A percentile compares a stretch with the other conserved stretches of the same genome.
Conservation (phyloP, 2,329 filamentous ascomycete species). For the Arachnopeziza araneosa region DNA sequence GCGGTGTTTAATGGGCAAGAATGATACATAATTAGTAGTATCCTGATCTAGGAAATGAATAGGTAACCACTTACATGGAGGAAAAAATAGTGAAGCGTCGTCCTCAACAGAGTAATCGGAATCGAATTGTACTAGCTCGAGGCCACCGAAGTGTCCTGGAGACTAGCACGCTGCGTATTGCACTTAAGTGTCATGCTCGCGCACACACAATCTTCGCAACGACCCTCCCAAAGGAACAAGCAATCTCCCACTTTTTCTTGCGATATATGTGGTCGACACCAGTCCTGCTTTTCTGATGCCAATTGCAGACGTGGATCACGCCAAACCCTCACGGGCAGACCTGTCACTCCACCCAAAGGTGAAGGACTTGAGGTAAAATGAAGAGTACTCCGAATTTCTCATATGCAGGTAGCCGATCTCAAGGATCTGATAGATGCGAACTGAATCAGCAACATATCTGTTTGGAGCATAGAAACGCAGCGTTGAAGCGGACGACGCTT, state of each 20-base stretch:
- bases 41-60: constrained; percentile 5
- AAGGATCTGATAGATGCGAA: constrained; percentile 29
- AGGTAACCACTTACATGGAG: constrained; percentile 11
- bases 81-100: constrained; percentile 26
- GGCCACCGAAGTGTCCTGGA: constrained; percentile 20
- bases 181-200: constrained; percentile 72
- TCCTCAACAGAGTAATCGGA: constrained; percentile 35
- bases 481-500: constrained; percentile 84
- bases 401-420: constrained; percentile 56
- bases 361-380: constrained; percentile 45
- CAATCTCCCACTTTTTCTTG: constrained; percentile 33
- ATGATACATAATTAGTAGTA: constrained; percentile 15
- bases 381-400: constrained; percentile 99
- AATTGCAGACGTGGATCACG: constrained; percentile 78
- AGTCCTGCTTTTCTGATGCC: constrained; percentile 88
- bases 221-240: constrained; percentile 77
- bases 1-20: not conserved
- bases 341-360: constrained; percentile 39
- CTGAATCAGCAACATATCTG: constrained; percentile 42
- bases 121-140: constrained; percentile 33
- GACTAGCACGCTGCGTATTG: constrained; percentile 79
- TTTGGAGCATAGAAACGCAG: constrained; percentile 95
- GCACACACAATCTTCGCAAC: constrained; percentile 87
- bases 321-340: constrained; percentile 82
- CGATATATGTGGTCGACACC: constrained; percentile 30